These are phyloP conservation scores for Sanghuangporus weigelae DNA, from an alignment of 1,284 basidiomycete genomes.

Conservation along the genomic window DNA sequence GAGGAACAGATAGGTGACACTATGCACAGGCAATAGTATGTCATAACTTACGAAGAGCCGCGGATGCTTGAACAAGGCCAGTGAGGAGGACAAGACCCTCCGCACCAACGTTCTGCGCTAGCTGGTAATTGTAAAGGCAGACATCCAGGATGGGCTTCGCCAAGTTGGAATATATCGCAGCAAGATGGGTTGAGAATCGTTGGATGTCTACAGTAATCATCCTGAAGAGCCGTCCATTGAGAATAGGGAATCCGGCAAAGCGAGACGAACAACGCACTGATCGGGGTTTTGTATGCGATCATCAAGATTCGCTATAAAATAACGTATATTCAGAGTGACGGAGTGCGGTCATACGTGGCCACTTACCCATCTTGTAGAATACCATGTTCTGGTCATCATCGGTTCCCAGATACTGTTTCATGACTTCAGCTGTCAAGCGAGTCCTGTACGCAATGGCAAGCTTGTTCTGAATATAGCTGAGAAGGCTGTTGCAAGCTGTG, in stretches of 20 bases:
- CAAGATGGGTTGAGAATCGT: slow-evolving; percentile 86
- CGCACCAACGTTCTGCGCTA: slow-evolving; percentile 91
- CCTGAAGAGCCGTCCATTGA: slow-evolving; percentile 32
- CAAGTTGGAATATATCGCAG: slow-evolving; percentile 91
- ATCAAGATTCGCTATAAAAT: slow-evolving; percentile 70
- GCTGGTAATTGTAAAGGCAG: slow-evolving; percentile 93
- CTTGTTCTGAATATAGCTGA: slow-evolving; percentile 92
- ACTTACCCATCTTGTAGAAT: slow-evolving; percentile 88
- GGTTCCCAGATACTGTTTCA: slow-evolving; percentile 82
- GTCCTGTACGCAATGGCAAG: slow-evolving; percentile 91
- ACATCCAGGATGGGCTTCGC: slow-evolving; percentile 94
- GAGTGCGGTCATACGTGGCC: neutral
- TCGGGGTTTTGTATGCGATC: slow-evolving; percentile 97
- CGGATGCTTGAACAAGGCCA: slow-evolving; percentile 78
- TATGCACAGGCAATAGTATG: neutral
- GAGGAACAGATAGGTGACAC: neutral
- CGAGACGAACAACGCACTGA: slow-evolving; percentile 47
- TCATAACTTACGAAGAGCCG: slow-evolving; percentile 61
- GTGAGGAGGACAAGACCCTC: slow-evolving; percentile 88
- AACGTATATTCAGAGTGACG: neutral
- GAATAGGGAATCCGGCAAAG: neutral
- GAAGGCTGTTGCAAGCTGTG: slow-evolving; percentile 96
- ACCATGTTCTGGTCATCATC: slow-evolving; percentile 67
- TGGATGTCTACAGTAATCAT: slow-evolving; percentile 97
- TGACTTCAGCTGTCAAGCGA: slow-evolving; percentile 78